Evolutionary conservation across 345 rosid genomes (phyloP).

Genomic region (Populus tremula): DNA sequence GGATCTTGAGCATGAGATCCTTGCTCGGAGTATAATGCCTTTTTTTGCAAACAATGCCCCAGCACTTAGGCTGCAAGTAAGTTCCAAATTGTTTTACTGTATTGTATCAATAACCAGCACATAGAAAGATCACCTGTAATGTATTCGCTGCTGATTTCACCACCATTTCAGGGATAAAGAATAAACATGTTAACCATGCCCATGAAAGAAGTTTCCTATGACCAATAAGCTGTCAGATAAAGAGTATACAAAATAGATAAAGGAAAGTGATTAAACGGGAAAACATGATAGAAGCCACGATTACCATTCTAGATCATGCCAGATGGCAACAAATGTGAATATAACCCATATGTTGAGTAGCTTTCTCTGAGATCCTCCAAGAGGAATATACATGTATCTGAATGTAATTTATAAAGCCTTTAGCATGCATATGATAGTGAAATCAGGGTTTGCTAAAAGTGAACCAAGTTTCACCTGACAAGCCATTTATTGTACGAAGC

Average conservation of each 20-base stretch:
- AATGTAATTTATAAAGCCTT: slow-evolving; percentile 11
- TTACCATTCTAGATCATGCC: slow-evolving; percentile 99
- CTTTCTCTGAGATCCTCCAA: slow-evolving; percentile 87
- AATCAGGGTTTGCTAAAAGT: slow-evolving; percentile 7
- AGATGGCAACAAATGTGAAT: slow-evolving; percentile 90
- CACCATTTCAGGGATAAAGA: slow-evolving; percentile 88
- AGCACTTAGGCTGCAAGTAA: not conserved
- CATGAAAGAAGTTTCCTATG: slow-evolving; percentile 95
- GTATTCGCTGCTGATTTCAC: slow-evolving; percentile 67
- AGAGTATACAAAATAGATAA: too few species aligned
- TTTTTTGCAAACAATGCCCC: too few species aligned
- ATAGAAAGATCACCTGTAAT: slow-evolving; percentile 46
- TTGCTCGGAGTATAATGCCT: too few species aligned
- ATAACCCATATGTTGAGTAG: slow-evolving; percentile 81
- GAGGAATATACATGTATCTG: slow-evolving; percentile 95
- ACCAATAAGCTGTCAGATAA: slow-evolving; percentile 27
- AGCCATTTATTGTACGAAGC: slow-evolving; percentile 98
- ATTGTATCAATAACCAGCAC: not conserved
- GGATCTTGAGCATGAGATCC: too few species aligned
- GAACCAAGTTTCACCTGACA: slow-evolving; percentile 58
- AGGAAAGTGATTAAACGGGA: not conserved
- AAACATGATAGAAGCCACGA: not conserved
- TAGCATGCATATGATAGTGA: not conserved
- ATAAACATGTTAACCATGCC: slow-evolving; percentile 98
- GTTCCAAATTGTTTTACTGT: not conserved